Percentiles rank a stretch among this genome's conserved stretches.
phyloP scores from a whole-genome alignment of 2,329 filamentous ascomycete genomes.

The Blumeriella jaapii region DNA sequence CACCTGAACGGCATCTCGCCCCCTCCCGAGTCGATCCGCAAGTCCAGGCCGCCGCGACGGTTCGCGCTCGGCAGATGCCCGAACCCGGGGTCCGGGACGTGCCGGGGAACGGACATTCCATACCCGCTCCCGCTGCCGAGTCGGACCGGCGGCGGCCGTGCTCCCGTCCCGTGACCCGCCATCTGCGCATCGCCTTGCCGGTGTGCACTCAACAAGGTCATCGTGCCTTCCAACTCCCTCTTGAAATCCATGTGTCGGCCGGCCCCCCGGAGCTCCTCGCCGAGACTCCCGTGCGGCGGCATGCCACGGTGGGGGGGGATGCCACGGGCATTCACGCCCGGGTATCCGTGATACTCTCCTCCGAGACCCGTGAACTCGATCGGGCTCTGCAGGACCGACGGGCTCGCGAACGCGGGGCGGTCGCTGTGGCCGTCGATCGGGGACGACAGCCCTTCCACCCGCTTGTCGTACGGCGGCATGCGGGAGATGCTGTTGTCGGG shows the following conservation, averaged over 20 bases:
- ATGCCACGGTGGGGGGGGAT: conserved; percentile 10
- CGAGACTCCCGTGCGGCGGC: conserved; percentile 13
- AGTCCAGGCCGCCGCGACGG: conserved; percentile 10
- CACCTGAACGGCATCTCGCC: conserved; percentile 5
- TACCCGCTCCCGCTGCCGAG: conserved; percentile 16
- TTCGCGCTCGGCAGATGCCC: conserved; percentile 16
- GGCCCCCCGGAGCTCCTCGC: conserved; percentile 13
- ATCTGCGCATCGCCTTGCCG: conserved; percentile 4
- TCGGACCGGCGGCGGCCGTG: conserved; percentile 19
- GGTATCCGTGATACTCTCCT: conserved; percentile 16
- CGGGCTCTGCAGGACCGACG: conserved; percentile 18
- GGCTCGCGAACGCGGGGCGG: conserved; percentile 18
- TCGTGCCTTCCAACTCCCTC: conserved; percentile 15
- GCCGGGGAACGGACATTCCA: conserved; percentile 19
- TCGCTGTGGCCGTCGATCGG: conserved; percentile 14
- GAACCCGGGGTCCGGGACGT: conserved; percentile 21
- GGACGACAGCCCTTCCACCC: conserved; percentile 22
- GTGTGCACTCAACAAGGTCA: conserved; percentile 9
- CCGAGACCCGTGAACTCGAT: conserved; percentile 22
- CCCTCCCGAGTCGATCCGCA: conserved; percentile 4
- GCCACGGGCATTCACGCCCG: conserved; percentile 13
- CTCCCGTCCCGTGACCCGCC: conserved; percentile 4
- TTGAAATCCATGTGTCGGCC: conserved; percentile 17
- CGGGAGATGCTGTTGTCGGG: conserved; percentile 9
- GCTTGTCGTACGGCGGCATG: conserved; percentile 19